Base-by-base conservation (phyloP, 1,284 basidiomycete genomes). In the Trichosporon sp. region DNA sequence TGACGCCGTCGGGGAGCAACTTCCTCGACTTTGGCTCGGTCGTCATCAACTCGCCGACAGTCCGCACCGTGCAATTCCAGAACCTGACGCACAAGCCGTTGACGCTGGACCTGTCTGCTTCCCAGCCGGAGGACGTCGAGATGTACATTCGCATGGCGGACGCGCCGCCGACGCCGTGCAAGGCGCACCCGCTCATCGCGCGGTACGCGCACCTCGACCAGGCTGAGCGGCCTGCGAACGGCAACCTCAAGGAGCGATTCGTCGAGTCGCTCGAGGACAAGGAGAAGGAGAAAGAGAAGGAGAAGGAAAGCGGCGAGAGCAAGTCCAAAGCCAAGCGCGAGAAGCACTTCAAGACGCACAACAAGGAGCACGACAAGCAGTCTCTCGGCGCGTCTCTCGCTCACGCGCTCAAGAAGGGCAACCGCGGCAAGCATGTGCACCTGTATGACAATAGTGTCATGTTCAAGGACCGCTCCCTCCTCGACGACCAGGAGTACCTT, bases 21-120 rank as follows among this genome's bases (percentile, higher is more conserved):
- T 85, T 85, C 69, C 74, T 86, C 66, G 85, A 86, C 69, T 86
- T 86, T 74, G 85, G 84, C 38, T 83, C 83, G 31, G 85, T 86
- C 60, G 81, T 85, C 66, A 84, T 86, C 79, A 84, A 85, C 75
- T 82, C 83, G 38, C 78, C 83, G 15, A 77, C 84, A 2, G 77
- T 86, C 64, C 81, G 85, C 21, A 85, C 83, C 0, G 83, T 86
- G 23, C 78, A 80, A 29, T 82, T 86, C 62, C 84, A 85, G 67
- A 86, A 86, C 69, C 77, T 84, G 21, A 77, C 80, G 0, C 34
- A 65, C 21, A 73, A 80, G 32, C 77, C 75, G 18, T 78, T 86
- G 6, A 70, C 77, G 2, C 80, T 86, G 18, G 83, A 85, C 63
- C 75, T 86, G n/a, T 79, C 78, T n/a, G 80, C 85, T 0, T 84